Evolutionary conservation across 805 yeast genomes (phyloP), one percentile per base, ranked within the genome.

Genomic region (Yamadazyma nakazawae): DNA sequence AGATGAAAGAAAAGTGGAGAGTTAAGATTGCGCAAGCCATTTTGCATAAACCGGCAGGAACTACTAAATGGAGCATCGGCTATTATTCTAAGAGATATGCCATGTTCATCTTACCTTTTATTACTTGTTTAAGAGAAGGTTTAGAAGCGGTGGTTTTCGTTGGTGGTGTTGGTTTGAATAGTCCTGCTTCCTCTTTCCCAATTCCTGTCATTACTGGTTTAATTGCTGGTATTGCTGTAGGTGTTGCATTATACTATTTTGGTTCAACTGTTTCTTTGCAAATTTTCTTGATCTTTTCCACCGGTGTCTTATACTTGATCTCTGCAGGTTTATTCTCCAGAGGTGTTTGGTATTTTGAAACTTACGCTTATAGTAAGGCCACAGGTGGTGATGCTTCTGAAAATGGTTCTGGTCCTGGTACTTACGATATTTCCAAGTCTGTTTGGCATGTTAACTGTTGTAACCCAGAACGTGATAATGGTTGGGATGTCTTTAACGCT

Each of bases 371-470:
- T 75, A 76, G 79, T 66, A 56, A 72, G 50, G 61, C 73, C 44
- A 81, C 95, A 31, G 98, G 98, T 64, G 96, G 97, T 72, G 97
- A 92, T 72, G 96, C 95, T 21, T 79, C 96, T 34, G 98, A 92
- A 68, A 72, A 76, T 57, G 98, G 98, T 59, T 76, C 84, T 45
- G 99, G 99, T 56, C 92, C 96, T 37, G 99, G 99, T 63, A 85
- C 97, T 21, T 92, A 92, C 70, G 84, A 92, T 67, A 80, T 92
- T 59, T 59, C 74, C 42, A 78, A 78, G 60, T 70, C 86, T 12
- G 97, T 92, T 24, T 92, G 96, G 91, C 99, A 92, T 71, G 95
- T 92, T 51, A 90, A 92, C 78, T 92, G 97, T 73, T 92, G 98
- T 75, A 90, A 90, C 69, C 97, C 97, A 39, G 91, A 85, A 67